These are phyloP conservation scores for Dactylonectria estremocensis DNA, from an alignment of 2,329 filamentous ascomycete genomes.

Conservation along the genomic window DNA sequence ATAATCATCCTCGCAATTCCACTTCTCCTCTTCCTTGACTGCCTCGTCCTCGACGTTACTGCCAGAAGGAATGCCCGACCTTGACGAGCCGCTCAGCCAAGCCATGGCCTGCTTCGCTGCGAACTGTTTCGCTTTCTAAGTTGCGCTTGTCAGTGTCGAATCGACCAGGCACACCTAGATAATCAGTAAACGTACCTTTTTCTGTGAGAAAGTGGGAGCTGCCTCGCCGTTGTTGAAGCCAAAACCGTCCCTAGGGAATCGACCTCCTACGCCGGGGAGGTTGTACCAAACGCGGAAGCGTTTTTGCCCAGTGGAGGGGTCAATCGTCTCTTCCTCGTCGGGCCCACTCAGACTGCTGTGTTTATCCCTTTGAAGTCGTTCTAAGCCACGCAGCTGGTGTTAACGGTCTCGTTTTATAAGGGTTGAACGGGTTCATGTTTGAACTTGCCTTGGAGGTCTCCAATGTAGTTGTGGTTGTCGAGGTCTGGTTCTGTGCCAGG, in stretches of 20 bases:
- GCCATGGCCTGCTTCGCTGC: slow-evolving; percentile 65
- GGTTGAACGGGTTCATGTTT: background rate
- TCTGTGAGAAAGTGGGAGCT: slow-evolving; percentile 59
- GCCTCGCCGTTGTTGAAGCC: slow-evolving; percentile 49
- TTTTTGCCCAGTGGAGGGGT: background rate
- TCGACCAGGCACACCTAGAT: no score
- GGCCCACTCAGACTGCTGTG: slow-evolving; percentile 16
- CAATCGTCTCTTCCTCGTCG: slow-evolving; percentile 11
- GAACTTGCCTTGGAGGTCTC: slow-evolving; percentile 48
- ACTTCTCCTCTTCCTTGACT: background rate
- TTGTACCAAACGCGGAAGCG: slow-evolving; percentile 49
- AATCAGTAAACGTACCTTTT: slow-evolving; percentile 57
- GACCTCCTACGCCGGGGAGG: slow-evolving; percentile 36
- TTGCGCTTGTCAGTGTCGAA: background rate
- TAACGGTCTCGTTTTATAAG: background rate
- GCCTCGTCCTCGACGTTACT: background rate
- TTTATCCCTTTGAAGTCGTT: slow-evolving; percentile 35
- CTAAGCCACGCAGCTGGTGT: slow-evolving; percentile 19
- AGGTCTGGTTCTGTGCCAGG: slow-evolving; percentile 49
- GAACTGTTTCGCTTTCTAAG: slow-evolving; percentile 65
- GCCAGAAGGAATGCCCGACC: background rate
- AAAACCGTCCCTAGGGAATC: slow-evolving; percentile 52
- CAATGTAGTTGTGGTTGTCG: slow-evolving; percentile 48
- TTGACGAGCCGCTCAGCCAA: slow-evolving; percentile 52
- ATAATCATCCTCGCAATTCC: background rate